A percentile compares a stretch with the other conserved stretches of the same genome.
Conservation (phyloP, 345 rosid genomes). For the Noccaea bulbosa region DNA sequence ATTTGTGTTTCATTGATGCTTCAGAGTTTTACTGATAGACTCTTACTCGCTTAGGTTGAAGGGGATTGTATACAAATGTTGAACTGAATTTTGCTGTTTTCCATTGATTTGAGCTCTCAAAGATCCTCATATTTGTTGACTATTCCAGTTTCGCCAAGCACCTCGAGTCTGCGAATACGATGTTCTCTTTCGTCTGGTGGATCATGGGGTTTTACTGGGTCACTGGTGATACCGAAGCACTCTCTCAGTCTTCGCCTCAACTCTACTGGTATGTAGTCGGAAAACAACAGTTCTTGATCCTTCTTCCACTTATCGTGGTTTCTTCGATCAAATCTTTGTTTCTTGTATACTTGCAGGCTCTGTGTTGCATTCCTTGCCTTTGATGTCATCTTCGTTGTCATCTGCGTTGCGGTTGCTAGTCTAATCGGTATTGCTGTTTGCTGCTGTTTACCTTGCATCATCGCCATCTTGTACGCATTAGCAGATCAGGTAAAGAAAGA, state of each 20-base stretch:
- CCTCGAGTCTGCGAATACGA: constrained; percentile 72
- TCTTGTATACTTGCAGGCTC: constrained; percentile 58
- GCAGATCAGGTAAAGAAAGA: constrained; percentile 65
- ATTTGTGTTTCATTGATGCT: constrained; percentile 24
- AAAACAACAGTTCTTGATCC: neutral
- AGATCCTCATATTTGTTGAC: constrained; percentile 6
- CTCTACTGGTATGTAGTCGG: constrained; percentile 73
- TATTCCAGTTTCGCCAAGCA: constrained; percentile 40
- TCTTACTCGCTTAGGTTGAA: neutral
- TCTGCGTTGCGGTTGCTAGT: constrained; percentile 74
- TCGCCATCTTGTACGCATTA: constrained; percentile 80
- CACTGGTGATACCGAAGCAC: constrained; percentile 54
- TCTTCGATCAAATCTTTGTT: neutral
- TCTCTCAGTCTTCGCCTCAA: constrained; percentile 59
- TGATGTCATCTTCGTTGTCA: constrained; percentile 77
- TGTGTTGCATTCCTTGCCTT: constrained; percentile 84
- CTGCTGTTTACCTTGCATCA: constrained; percentile 94
- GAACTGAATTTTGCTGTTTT: neutral
- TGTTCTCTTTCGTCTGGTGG: constrained; percentile 93
- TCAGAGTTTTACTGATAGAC: neutral
- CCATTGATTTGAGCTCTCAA: neutral
- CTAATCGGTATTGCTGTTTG: constrained; percentile 88
- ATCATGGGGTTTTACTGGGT: constrained; percentile 88
- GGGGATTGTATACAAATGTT: constrained; percentile 12
- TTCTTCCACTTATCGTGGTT: neutral